Conservation (phyloP, 148 eudicot species). For the Rhododendron williamsianum region DNA sequence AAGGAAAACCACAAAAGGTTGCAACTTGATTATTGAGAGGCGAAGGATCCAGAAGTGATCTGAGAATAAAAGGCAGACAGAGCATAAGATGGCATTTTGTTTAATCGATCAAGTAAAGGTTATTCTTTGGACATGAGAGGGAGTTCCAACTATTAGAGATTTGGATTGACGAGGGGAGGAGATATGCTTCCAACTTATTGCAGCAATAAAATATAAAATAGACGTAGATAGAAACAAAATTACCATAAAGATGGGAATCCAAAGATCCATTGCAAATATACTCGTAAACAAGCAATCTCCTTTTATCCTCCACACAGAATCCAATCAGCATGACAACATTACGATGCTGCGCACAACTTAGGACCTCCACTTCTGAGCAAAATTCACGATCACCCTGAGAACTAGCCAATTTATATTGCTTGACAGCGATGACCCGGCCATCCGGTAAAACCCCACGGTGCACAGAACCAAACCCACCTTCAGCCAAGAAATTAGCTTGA, state of each 20-base stretch:
- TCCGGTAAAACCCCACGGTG: slow-evolving; percentile 65
- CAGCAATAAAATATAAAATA: neutral
- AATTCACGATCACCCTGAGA: slow-evolving; percentile 83
- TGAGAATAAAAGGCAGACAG: neutral
- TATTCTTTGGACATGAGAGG: neutral
- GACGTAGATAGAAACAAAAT: neutral
- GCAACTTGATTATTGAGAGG: neutral
- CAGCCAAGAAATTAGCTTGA: slow-evolving; percentile 59
- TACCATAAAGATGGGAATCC: slow-evolving; percentile 88
- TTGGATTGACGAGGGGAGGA: neutral
- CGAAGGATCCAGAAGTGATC: neutral
- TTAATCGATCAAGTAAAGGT: neutral
- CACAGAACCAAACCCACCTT: slow-evolving; percentile 89
- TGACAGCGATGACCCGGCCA: slow-evolving; percentile 76
- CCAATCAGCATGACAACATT: slow-evolving; percentile 86
- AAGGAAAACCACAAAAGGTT: neutral
- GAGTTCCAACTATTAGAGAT: neutral
- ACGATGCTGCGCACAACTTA: slow-evolving; percentile 94
- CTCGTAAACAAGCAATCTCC: slow-evolving; percentile 77
- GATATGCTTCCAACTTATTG: neutral
- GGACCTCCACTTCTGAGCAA: slow-evolving; percentile 79
- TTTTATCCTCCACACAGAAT: slow-evolving; percentile 64
- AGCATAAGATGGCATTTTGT: neutral
- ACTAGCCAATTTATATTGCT: slow-evolving; percentile 78
- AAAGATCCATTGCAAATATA: slow-evolving; percentile 80